Evolutionary conservation across 192 early-diverging fungal species (phyloP).

Genomic region (Gryganskiella cystojenkinii): DNA sequence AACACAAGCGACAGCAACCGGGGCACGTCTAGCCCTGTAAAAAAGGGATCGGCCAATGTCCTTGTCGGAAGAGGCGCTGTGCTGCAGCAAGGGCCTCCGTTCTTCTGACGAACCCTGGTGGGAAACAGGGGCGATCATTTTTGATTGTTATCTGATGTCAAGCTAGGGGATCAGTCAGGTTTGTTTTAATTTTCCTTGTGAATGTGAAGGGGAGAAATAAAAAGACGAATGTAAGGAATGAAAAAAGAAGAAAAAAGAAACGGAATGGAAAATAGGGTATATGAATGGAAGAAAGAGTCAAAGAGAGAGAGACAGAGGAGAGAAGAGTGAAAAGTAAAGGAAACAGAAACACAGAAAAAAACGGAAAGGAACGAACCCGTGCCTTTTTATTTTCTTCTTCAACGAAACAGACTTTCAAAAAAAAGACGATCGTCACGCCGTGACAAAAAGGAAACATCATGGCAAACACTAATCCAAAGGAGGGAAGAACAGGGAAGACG

Average conservation of each 20-base stretch:
- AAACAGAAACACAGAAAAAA: not conserved
- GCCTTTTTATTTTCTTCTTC: not conserved
- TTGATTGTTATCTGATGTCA: not conserved
- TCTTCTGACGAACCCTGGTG: constrained; percentile 22
- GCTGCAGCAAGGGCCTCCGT: constrained; percentile 17
- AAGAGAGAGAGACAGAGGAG: not conserved
- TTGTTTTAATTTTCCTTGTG: not conserved
- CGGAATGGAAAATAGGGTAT: too few relatives aligned
- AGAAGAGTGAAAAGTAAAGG: not conserved
- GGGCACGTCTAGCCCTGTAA: constrained; percentile 47
- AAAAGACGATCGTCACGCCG: too few relatives aligned
- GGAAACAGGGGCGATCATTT: constrained; percentile 38
- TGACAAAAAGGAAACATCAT: too few relatives aligned
- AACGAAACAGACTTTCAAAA: too few relatives aligned
- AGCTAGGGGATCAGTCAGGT: not conserved
- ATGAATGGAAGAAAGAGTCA: not conserved
- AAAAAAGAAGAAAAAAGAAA: constrained; percentile 2
- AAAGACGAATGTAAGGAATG: not conserved
- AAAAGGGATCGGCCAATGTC: not conserved
- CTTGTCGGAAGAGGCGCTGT: not conserved
- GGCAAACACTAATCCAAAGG: constrained; percentile 1
- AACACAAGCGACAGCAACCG: constrained; percentile 54
- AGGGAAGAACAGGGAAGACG: not conserved
- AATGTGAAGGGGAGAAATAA: not conserved
- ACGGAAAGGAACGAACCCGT: not conserved